These are phyloP conservation scores for Knoxia roxburghii DNA, from an alignment of 257 asterid genomes.

Conservation along the genomic window DNA sequence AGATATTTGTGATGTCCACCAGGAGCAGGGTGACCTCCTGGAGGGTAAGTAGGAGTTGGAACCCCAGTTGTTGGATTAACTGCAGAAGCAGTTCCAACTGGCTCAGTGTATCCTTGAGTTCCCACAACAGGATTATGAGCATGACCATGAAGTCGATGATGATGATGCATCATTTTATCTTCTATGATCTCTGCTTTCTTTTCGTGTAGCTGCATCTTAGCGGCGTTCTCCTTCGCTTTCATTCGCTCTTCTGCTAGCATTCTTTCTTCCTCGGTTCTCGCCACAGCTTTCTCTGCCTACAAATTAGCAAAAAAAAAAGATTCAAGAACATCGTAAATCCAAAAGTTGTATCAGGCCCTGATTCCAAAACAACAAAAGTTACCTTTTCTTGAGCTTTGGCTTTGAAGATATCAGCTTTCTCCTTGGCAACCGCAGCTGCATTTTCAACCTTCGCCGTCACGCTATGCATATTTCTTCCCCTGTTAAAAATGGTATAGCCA, in stretches of 20 bases:
- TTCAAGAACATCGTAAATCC: neutral
- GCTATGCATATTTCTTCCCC: conserved; percentile 34
- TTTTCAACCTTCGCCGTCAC: conserved; percentile 52
- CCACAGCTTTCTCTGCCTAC: conserved; percentile 50
- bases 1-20: neutral
- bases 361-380: neutral
- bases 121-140: conserved; percentile 4
- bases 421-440: conserved; percentile 62
- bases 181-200: conserved; percentile 9
- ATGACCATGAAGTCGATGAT: conserved; percentile 14
- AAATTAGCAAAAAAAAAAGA: no score
- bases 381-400: conserved; percentile 78
- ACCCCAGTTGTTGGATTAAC: conserved; percentile 24
- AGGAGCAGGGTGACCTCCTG: conserved; percentile 34
- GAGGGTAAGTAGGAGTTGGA: conserved; percentile 33
- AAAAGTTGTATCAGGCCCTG: neutral
- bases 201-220: conserved; percentile 63
- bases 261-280: conserved; percentile 50
- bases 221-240: conserved; percentile 75
- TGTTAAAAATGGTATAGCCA: no score
- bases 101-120: conserved; percentile 15
- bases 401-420: conserved; percentile 47
- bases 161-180: conserved; percentile 16
- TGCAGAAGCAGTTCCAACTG: conserved; percentile 20
- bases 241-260: conserved; percentile 45